Conservation (phyloP, 768 basidiomycete species). For the Amanita inopinata region DNA sequence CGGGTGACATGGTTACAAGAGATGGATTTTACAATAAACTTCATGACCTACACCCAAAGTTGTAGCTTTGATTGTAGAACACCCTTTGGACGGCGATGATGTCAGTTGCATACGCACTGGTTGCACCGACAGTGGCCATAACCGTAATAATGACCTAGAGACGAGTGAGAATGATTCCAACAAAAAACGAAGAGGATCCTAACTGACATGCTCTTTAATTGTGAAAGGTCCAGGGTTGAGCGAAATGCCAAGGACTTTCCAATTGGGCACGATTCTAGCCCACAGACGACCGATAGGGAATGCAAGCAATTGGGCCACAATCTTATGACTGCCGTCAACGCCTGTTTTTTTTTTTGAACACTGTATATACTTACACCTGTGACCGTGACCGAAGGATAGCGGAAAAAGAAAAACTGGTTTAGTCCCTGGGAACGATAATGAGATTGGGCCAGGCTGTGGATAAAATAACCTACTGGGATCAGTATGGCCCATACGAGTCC, state of each 20-base stretch:
- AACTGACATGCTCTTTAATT: constrained; percentile 62
- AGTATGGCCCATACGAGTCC: constrained; percentile 64
- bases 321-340: constrained; percentile 16
- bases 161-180: too few species aligned
- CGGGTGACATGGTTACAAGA: constrained; percentile 7
- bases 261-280: constrained; percentile 43
- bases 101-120: constrained; percentile 66
- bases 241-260: constrained; percentile 39
- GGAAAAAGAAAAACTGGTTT: constrained; percentile 75
- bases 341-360: constrained; percentile 19
- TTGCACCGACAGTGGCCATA: constrained; percentile 29
- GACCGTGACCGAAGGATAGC: constrained; percentile 59
- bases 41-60: constrained; percentile 38
- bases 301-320: constrained; percentile 61
- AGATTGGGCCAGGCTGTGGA: not conserved
- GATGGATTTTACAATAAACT: not conserved
- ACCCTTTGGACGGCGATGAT: constrained; percentile 70
- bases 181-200: too few species aligned
- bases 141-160: constrained; percentile 55
- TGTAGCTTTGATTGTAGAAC: constrained; percentile 57
- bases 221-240: constrained; percentile 65
- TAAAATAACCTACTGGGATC: constrained; percentile 30
- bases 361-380: constrained; percentile 30
- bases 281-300: constrained; percentile 57
- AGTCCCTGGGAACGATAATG: constrained; percentile 27